Evolutionary conservation across 345 rosid species (phyloP).

Genomic region (Sonneratia caseolaris): DNA sequence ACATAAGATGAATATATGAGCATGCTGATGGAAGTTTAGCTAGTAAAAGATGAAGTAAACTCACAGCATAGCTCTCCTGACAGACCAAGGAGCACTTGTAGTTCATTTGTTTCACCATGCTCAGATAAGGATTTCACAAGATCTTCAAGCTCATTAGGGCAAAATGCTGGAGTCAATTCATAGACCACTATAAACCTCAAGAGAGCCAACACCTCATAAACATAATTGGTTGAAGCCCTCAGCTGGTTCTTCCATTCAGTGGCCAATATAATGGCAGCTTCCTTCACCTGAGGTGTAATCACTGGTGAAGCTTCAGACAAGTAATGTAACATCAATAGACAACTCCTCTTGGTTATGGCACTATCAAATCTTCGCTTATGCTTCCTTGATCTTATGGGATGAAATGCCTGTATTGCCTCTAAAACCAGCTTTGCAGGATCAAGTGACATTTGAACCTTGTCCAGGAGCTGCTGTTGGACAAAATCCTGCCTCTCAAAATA

Average conservation of each 20-base stretch:
- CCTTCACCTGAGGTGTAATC: slow-evolving; percentile 12
- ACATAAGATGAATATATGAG: background rate
- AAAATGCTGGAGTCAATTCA: slow-evolving; percentile 20
- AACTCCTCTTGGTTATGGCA: slow-evolving; percentile 9
- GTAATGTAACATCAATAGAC: slow-evolving; percentile 13
- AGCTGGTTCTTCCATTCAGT: slow-evolving; percentile 18
- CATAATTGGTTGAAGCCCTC: slow-evolving; percentile 8
- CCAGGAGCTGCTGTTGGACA: slow-evolving; percentile 6
- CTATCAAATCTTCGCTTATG: slow-evolving; percentile 8
- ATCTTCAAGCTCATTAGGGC: slow-evolving; percentile 18
- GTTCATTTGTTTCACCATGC: slow-evolving; percentile 11
- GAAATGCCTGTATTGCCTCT: slow-evolving; percentile 21
- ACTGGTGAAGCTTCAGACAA: slow-evolving; percentile 14
- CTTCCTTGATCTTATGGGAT: slow-evolving; percentile 11
- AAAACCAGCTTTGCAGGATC: slow-evolving; percentile 25
- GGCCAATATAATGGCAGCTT: slow-evolving; percentile 21
- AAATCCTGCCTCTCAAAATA: slow-evolving; percentile 8
- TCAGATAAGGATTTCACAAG: slow-evolving; percentile 13
- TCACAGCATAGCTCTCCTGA: slow-evolving; percentile 7
- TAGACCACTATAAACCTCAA: slow-evolving; percentile 22
- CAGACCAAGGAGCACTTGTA: slow-evolving; percentile 21
- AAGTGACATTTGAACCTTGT: slow-evolving; percentile 15
- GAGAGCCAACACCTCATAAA: slow-evolving; percentile 23
- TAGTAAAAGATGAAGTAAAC: background rate
- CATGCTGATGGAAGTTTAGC: background rate